Percentiles rank a stretch among this genome's conserved stretches.
Evolutionary conservation across 768 basidiomycete species (phyloP).

Genomic region (Kwoniella newhampshirensis): DNA sequence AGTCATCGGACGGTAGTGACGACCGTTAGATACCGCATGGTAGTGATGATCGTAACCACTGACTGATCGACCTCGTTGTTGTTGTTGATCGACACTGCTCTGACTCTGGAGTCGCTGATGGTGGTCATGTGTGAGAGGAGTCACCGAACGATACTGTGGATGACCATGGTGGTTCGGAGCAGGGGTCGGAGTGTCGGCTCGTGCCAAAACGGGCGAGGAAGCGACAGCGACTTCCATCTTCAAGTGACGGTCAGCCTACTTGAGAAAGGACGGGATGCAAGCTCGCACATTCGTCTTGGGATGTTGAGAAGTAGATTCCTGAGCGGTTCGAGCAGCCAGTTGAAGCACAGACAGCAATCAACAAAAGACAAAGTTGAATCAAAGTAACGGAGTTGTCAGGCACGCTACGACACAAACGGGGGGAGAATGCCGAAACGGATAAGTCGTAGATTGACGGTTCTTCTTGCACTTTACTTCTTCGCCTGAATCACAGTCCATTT

Average conservation of each 20-base stretch:
- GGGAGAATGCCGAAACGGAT: no score
- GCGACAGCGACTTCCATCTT: slow-evolving; percentile 12
- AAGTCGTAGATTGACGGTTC: no score
- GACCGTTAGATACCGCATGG: neutral
- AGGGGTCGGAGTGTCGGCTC: slow-evolving; percentile 3
- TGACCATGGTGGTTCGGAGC: neutral
- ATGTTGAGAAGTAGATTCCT: neutral
- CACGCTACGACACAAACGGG: no score
- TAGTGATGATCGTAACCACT: neutral
- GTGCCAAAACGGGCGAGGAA: slow-evolving; percentile 6
- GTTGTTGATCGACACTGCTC: neutral
- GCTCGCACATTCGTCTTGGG: no score
- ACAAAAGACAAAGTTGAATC: neutral
- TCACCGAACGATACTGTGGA: no score
- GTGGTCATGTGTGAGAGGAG: no score
- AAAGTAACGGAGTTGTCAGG: no score
- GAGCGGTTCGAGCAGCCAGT: neutral
- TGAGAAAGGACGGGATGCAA: neutral
- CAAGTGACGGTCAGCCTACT: neutral
- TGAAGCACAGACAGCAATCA: neutral
- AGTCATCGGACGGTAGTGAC: neutral
- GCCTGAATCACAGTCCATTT: slow-evolving; percentile 1
- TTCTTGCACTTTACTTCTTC: neutral
- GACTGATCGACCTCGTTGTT: neutral
- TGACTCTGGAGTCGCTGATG: neutral